Evolutionary conservation across 2,329 filamentous ascomycete species (phyloP).

Genomic region (Thyridium curvatum): DNA sequence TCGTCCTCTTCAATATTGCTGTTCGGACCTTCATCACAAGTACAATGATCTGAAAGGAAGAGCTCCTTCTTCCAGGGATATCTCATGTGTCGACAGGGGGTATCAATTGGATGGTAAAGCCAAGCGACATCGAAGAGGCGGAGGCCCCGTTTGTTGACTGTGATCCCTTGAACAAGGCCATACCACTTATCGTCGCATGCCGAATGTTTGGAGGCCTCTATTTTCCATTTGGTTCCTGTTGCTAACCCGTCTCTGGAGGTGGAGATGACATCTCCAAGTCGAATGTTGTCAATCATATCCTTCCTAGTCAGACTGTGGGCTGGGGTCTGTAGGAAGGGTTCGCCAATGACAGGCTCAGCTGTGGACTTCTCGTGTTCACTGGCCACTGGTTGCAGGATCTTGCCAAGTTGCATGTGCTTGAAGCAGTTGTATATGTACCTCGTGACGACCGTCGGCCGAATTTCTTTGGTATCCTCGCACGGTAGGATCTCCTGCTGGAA

Average conservation of each 20-base stretch:
- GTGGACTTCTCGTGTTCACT: conserved; percentile 15
- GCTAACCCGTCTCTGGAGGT: conserved; percentile 37
- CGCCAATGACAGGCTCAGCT: conserved; percentile 9
- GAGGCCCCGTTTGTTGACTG: conserved; percentile 23
- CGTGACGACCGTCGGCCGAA: conserved; percentile 57
- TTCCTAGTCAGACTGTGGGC: background rate
- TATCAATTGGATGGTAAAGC: conserved; percentile 68
- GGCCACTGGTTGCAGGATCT: conserved; percentile 34
- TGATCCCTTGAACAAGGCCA: conserved; percentile 58
- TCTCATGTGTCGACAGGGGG: conserved; percentile 58
- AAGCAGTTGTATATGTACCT: conserved; percentile 63
- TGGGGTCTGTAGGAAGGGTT: no score
- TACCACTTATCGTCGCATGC: conserved; percentile 55
- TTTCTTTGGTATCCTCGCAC: background rate
- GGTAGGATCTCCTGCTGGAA: conserved; percentile 16
- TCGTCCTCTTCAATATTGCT: conserved; percentile 45
- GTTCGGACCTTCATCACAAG: conserved; percentile 42
- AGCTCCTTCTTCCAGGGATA: conserved; percentile 70
- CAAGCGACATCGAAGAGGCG: conserved; percentile 59
- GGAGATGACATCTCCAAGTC: conserved; percentile 42
- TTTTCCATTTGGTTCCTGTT: conserved; percentile 49
- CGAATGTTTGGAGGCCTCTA: conserved; percentile 34
- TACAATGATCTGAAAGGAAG: conserved; percentile 72
- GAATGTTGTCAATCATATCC: conserved; percentile 24
- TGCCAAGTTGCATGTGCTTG: conserved; percentile 52